Percentiles rank a stretch among this genome's conserved stretches.
Conservation (phyloP, 78 protist genomes). For the Dictyostelium intermedium region DNA sequence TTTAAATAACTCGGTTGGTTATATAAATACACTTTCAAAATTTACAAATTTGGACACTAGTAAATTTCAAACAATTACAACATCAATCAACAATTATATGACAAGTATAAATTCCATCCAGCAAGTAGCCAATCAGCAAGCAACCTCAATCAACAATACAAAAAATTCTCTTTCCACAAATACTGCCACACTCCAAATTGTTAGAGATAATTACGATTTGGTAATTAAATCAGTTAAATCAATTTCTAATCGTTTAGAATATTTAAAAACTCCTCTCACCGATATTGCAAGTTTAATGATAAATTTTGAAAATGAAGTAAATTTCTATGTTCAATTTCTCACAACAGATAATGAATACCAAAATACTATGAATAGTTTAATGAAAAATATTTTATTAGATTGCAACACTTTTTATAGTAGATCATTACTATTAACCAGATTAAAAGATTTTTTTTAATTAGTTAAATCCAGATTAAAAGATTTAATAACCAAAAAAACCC, state of each 20-base stretch:
- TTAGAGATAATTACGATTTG: background rate
- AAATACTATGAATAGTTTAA: background rate
- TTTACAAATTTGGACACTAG: background rate
- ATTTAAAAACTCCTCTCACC: background rate
- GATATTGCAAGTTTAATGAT: background rate
- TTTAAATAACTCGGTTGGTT: background rate
- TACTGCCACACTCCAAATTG: background rate
- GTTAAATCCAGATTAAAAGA: too few relatives aligned
- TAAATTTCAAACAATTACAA: background rate
- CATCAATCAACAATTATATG: background rate
- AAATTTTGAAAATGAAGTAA: background rate
- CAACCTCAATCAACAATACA: background rate
- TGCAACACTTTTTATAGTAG: background rate
- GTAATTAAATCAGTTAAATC: background rate
- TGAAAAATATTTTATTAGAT: background rate
- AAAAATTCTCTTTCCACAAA: background rate
- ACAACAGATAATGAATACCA: background rate
- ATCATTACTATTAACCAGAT: background rate
- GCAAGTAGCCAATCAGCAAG: background rate
- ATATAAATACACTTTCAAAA: background rate
- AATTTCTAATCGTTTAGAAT: background rate
- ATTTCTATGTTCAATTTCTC: background rate
- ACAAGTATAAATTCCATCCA: background rate
- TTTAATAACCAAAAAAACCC: too few relatives aligned
- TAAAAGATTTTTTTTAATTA: background rate